Evolutionary conservation across 2,329 filamentous ascomycete genomes (phyloP).

Genomic region (Teratosphaeria viscida): DNA sequence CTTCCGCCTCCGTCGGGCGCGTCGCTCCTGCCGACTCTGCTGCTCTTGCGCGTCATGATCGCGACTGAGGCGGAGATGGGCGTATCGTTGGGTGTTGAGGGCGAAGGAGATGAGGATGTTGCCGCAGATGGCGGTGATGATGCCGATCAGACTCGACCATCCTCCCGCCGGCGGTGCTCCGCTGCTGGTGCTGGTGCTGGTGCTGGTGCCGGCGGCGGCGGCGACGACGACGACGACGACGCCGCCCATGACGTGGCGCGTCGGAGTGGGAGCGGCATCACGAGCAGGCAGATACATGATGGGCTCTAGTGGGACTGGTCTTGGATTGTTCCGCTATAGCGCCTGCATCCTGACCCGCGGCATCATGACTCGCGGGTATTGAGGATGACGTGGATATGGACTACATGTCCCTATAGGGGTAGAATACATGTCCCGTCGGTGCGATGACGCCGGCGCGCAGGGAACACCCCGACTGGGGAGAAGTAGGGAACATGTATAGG

Average conservation of each 20-base stretch:
- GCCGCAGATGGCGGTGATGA: slow-evolving; percentile 81
- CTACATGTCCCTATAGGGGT: background rate
- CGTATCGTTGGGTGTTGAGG: slow-evolving; percentile 92
- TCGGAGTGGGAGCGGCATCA: background rate
- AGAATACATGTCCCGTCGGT: background rate
- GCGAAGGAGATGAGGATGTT: slow-evolving; percentile 93
- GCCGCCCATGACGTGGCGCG: background rate
- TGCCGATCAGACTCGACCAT: slow-evolving; percentile 93
- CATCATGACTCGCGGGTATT: background rate
- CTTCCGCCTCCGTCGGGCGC: slow-evolving; percentile 16
- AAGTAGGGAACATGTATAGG: no score
- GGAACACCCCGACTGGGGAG: background rate
- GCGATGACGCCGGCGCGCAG: background rate
- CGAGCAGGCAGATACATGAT: background rate
- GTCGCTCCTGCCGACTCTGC: slow-evolving; percentile 35
- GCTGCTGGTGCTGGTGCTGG: background rate
- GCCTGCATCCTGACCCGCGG: background rate
- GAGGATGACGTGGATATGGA: no score
- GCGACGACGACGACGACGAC: background rate
- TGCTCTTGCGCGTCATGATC: slow-evolving; percentile 46
- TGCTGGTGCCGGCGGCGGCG: no score
- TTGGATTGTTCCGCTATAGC: background rate
- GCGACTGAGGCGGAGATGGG: slow-evolving; percentile 72
- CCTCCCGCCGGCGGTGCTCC: slow-evolving; percentile 10
- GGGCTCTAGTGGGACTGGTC: background rate